Evolutionary conservation across 2,329 filamentous ascomycete genomes (phyloP), one percentile per base, ranked within the genome.

Genomic region (Coniochaeta sp.): DNA sequence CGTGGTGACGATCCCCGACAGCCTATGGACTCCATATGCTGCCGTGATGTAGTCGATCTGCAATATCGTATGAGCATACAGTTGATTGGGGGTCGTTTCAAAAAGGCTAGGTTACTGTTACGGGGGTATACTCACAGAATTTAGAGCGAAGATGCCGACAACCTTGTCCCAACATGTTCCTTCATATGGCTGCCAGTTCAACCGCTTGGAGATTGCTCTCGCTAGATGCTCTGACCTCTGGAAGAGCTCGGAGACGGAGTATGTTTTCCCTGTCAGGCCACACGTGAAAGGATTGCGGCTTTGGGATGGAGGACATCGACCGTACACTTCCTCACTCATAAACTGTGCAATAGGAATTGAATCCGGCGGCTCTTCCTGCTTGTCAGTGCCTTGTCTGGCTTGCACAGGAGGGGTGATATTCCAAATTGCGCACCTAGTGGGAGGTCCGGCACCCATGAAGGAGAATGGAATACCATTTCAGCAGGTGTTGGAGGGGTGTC

Each of bases 121-220:
- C n/a, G n/a, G n/a, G n/a, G n/a, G n/a, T n/a, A n/a, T n/a, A n/a
- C n/a, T n/a, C n/a, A n/a, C n/a, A n/a, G n/a, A n/a, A n/a, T n/a
- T n/a, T n/a, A n/a, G n/a, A n/a, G n/a, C n/a, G n/a, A n/a, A n/a
- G n/a, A n/a, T n/a, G n/a, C n/a, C n/a, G n/a, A n/a, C n/a, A n/a
- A n/a, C n/a, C n/a, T 91, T 91, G 58, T 91, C 86, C 82, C 85
- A 91, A 61, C 89, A 85, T 0, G 80, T 79, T 5, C 85, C 87
- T 49, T 80, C 64, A 58, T 89, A 86, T 2, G 85, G 79, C 14
- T 75, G 63, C 80, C 87, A 89, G 50, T 81, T 16, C 76, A 80
- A 45, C 83, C 52, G 4, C 58, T 42, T 1, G 61, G 30, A 26
- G 47, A 50, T 32, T 2, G 38, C 4, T 3, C 38, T 8, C 2